Percentiles rank a stretch among this genome's conserved stretches.
These are phyloP conservation scores for Chenopodium suecicum DNA, from an alignment of 148 eudicot genomes.

Conservation along the genomic window DNA sequence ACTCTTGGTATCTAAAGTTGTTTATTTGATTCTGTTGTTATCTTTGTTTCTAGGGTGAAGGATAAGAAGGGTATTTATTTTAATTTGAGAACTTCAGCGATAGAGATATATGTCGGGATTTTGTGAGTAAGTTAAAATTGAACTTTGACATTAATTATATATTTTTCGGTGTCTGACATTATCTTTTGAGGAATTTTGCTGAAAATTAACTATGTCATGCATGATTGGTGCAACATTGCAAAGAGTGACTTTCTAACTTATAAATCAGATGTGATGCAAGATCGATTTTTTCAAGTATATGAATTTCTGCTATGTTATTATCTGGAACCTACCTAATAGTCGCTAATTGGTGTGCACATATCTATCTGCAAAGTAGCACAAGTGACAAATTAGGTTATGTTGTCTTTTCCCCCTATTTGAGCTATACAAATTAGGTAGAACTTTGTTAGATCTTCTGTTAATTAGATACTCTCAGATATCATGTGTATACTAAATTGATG, in stretches of 20 bases:
- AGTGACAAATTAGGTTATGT: background rate
- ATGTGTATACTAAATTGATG: background rate
- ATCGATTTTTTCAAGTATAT: background rate
- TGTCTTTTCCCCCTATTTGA: background rate
- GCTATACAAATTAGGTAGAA: background rate
- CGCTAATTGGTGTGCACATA: too few relatives aligned
- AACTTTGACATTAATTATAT: background rate
- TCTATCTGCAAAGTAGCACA: background rate
- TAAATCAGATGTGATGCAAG: background rate
- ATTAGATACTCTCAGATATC: background rate
- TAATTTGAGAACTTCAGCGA: slow-evolving; percentile 76
- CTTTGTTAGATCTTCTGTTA: background rate
- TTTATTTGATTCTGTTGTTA: slow-evolving; percentile 14
- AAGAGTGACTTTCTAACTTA: background rate
- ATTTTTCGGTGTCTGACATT: background rate
- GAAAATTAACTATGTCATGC: background rate
- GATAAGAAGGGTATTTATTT: slow-evolving; percentile 58
- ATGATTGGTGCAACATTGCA: background rate
- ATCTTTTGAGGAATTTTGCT: background rate
- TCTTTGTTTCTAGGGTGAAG: slow-evolving; percentile 50
- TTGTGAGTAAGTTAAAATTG: slow-evolving; percentile 57
- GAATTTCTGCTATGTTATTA: background rate
- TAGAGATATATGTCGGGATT: slow-evolving; percentile 70
- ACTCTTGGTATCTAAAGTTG: background rate
- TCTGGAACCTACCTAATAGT: background rate